These are phyloP conservation scores for Filosporella fistucella DNA, from an alignment of 495 filamentous ascomycete genomes.

Conservation along the genomic window DNA sequence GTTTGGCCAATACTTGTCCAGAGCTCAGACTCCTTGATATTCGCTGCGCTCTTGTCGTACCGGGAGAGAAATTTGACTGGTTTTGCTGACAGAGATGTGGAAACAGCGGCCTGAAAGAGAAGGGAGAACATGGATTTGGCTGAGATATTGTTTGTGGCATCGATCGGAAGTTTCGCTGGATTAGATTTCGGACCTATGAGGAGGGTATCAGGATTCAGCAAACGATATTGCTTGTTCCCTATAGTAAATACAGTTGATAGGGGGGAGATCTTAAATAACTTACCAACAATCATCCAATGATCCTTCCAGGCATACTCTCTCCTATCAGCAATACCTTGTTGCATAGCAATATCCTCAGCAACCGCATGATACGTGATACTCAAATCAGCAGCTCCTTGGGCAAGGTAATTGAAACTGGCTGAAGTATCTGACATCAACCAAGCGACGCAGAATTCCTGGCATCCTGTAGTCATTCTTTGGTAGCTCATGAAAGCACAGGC, in stretches of 20 bases:
- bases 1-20: conserved; percentile 41
- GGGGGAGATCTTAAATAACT: not conserved
- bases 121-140: conserved; percentile 1
- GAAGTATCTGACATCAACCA: conserved; percentile 8
- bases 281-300: conserved; percentile 8
- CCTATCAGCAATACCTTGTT: conserved; percentile 5
- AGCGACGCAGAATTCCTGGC: not conserved
- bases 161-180: conserved; percentile 3
- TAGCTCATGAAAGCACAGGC: not conserved
- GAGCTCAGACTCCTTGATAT: conserved; percentile 41
- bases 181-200: conserved; percentile 3
- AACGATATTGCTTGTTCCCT: too few species aligned
- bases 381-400: conserved; percentile 1
- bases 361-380: conserved; percentile 5
- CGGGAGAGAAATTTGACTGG: conserved; percentile 13
- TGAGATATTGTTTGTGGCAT: not conserved
- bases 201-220: too few species aligned
- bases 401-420: conserved; percentile 4
- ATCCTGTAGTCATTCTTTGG: not conserved
- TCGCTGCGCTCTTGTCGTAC: conserved; percentile 41
- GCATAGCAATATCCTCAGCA: conserved; percentile 3
- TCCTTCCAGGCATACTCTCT: conserved; percentile 7
- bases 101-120: conserved; percentile 1
- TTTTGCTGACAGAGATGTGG: not conserved
- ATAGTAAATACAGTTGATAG: not conserved